phyloP scores from a whole-genome alignment of 2,329 filamentous ascomycete species.

The Apiospora pterosperma region DNA sequence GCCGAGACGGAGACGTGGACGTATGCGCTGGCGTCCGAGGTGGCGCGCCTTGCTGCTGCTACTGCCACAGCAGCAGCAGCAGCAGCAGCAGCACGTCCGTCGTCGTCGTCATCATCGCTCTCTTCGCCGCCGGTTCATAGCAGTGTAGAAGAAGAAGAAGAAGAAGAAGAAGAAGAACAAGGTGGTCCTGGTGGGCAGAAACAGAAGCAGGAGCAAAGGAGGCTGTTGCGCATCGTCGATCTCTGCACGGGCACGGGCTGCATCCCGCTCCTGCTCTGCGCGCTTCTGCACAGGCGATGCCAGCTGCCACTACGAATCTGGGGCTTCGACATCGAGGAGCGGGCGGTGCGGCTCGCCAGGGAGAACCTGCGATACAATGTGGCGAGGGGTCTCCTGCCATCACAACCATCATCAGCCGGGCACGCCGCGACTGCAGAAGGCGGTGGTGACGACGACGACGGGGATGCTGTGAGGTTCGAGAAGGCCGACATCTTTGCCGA shows the following conservation, averaged over 20 bases:
- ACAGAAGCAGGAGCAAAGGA: not conserved
- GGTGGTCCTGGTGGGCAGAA: conserved; percentile 11
- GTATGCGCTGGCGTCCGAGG: conserved; percentile 46
- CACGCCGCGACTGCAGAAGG: not conserved
- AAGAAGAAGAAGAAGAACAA: conserved; percentile 9
- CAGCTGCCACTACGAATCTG: conserved; percentile 37
- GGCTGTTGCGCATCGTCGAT: conserved; percentile 66
- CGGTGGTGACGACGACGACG: conserved; percentile 19
- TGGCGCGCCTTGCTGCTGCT: not conserved
- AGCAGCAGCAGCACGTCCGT: too few species aligned
- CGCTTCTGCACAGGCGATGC: conserved; percentile 48
- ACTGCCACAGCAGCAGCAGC: too few species aligned
- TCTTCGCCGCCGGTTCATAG: too few species aligned
- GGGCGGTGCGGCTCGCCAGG: conserved; percentile 62
- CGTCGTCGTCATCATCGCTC: too few species aligned
- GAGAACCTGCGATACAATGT: conserved; percentile 59
- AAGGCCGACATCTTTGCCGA: conserved; percentile 48
- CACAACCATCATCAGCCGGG: not conserved
- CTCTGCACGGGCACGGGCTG: conserved; percentile 90
- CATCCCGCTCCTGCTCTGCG: conserved; percentile 74
- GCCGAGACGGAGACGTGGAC: conserved; percentile 71
- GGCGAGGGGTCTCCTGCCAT: conserved; percentile 12
- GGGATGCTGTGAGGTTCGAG: conserved; percentile 39
- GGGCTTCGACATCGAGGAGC: conserved; percentile 70
- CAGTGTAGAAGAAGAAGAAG: conserved; percentile 14